These are phyloP conservation scores for Ilex paraguariensis DNA, from an alignment of 305 asterid genomes.

Conservation along the genomic window DNA sequence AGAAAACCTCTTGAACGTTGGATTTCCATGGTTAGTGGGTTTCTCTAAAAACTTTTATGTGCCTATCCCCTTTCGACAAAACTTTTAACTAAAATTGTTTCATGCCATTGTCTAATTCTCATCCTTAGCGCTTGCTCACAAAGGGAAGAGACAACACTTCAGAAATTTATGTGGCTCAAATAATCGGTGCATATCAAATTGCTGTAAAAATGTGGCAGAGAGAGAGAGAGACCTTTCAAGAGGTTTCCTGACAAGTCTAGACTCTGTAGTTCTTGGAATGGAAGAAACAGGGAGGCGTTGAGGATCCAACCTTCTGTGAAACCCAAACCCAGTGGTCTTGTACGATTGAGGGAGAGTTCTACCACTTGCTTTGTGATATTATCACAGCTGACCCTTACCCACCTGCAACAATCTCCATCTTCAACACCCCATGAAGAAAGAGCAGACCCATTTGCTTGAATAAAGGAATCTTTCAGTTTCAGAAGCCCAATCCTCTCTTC, in stretches of 20 bases:
- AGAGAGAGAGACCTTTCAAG: background rate
- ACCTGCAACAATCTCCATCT: background rate
- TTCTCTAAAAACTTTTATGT: no score
- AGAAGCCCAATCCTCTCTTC: background rate
- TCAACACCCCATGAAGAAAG: background rate
- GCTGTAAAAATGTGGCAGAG: no score
- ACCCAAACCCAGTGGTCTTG: background rate
- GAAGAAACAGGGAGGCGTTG: background rate
- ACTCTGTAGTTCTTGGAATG: background rate
- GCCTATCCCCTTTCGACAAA: no score
- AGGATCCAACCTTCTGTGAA: background rate
- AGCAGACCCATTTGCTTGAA: background rate
- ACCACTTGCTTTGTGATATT: background rate
- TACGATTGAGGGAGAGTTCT: background rate
- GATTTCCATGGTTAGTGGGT: no score
- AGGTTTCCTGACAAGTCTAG: background rate
- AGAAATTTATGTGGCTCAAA: no score
- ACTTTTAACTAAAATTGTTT: no score
- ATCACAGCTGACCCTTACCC: background rate
- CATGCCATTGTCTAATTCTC: no score
- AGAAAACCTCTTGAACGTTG: no score
- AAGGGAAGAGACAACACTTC: no score
- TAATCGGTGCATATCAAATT: no score
- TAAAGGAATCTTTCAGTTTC: background rate
- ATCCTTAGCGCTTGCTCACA: no score